Conservation (phyloP, 306 rosid genomes). For the Vicia sativa region DNA sequence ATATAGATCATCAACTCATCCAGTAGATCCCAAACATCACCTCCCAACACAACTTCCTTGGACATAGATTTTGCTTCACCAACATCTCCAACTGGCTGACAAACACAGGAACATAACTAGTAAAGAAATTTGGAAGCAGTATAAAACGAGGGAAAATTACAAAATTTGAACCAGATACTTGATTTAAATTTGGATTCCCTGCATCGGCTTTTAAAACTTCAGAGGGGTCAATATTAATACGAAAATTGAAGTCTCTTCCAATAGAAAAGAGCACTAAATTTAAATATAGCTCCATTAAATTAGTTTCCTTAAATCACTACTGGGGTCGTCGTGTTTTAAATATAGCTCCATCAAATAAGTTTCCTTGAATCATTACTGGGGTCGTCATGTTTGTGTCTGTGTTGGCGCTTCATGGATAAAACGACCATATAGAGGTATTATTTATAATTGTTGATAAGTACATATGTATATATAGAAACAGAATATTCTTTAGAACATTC, state of each 20-base stretch:
- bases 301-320: neutral
- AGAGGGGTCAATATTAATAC: constrained; percentile 7
- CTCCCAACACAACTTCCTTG: constrained; percentile 94
- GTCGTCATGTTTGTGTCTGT: no score
- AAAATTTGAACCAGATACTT: constrained; percentile 11
- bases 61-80: constrained; percentile 85
- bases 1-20: constrained; percentile 96
- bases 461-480: no score
- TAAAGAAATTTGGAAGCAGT: constrained; percentile 19
- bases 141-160: constrained; percentile 16
- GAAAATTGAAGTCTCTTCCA: constrained; percentile 21
- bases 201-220: constrained; percentile 15
- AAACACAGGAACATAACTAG: constrained; percentile 31
- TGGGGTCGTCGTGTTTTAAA: constrained; percentile 5
- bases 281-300: constrained; percentile 27
- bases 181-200: constrained; percentile 26
- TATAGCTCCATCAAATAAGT: constrained; percentile 20
- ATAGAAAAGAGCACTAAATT: constrained; percentile 15
- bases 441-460: neutral
- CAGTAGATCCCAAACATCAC: constrained; percentile 99
- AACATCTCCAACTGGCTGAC: constrained; percentile 84
- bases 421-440: neutral
- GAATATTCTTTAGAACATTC: no score
- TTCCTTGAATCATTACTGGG: no score
- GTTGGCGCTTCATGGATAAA: neutral